Evolutionary conservation across 176 grass and related monocot genomes (phyloP).

Genomic region (Juncus effusus): DNA sequence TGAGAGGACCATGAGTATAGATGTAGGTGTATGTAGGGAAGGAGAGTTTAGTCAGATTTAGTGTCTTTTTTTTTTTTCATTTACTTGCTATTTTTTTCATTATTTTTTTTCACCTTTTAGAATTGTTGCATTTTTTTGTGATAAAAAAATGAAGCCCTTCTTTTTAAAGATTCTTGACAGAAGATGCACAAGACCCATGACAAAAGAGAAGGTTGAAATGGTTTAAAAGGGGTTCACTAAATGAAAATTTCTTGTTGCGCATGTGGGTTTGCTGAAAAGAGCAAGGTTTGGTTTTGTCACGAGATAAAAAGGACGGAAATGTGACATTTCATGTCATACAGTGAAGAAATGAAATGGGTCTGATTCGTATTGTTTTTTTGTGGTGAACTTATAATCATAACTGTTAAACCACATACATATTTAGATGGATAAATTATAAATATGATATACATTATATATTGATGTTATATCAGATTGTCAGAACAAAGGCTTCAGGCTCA

Average conservation of each 20-base stretch:
- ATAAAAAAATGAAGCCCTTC: neutral
- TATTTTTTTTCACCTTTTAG: neutral
- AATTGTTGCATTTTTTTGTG: no score
- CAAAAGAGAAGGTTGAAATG: conserved; percentile 18
- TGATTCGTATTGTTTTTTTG: no score
- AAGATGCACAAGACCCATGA: neutral
- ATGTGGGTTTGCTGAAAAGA: conserved; percentile 18
- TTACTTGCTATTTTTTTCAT: neutral
- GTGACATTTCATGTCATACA: neutral
- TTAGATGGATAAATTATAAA: no score
- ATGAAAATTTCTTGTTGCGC: conserved; percentile 6
- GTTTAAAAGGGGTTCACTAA: neutral
- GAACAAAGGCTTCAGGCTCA: no score
- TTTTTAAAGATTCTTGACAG: conserved; percentile 16
- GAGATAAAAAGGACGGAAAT: conserved; percentile 18
- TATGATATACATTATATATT: no score
- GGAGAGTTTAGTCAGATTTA: conserved; percentile 54
- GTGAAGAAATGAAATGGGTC: no score
- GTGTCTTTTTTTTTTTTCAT: neutral
- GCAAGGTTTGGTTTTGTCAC: conserved; percentile 26
- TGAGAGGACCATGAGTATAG: conserved; percentile 48
- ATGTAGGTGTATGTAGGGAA: conserved; percentile 63
- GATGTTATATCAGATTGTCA: no score
- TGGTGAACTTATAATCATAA: no score
- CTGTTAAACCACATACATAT: no score